A percentile compares a stretch with the other conserved stretches of the same genome.
Conservation (phyloP, 176 grass and related monocot species). For the Aegilops umbellulata region DNA sequence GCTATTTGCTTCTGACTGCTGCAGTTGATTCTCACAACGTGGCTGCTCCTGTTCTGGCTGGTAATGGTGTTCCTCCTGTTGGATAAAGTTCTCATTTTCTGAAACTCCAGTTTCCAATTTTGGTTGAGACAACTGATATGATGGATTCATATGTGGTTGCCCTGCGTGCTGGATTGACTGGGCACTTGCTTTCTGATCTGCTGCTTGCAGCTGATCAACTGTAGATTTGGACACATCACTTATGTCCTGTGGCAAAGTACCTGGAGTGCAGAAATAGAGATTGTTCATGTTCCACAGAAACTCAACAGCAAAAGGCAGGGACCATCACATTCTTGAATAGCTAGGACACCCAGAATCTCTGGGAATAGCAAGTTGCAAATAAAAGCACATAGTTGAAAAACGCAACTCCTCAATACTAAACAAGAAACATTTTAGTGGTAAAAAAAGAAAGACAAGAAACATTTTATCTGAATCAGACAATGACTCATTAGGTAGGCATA, state of each 20-base stretch:
- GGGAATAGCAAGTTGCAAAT: constrained; percentile 1
- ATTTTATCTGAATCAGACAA: background rate
- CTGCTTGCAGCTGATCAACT: constrained; percentile 27
- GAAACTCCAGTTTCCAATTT: constrained; percentile 32
- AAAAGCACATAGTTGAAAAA: background rate
- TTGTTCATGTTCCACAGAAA: constrained; percentile 24
- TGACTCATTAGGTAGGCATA: background rate
- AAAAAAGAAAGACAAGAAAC: background rate
- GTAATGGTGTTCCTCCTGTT: constrained; percentile 10
- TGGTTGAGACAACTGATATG: constrained; percentile 33
- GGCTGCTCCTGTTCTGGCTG: constrained; percentile 16
- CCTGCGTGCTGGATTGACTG: constrained; percentile 28
- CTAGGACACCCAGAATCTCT: background rate
- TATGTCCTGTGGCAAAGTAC: constrained; percentile 20
- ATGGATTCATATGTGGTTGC: constrained; percentile 25
- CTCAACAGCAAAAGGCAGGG: background rate
- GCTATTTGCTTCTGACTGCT: constrained; percentile 41
- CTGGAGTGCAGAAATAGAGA: constrained; percentile 3
- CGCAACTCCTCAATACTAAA: background rate
- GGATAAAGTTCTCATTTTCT: constrained; percentile 21
- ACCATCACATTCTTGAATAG: constrained; percentile 9
- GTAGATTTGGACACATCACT: constrained; percentile 37
- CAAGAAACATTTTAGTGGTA: background rate
- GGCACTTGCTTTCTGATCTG: constrained; percentile 26
- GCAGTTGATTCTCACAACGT: constrained; percentile 27